Percentiles rank a stretch among this genome's conserved stretches.
Conservation (phyloP, 768 basidiomycete genomes). For the Podaxis sp. region DNA sequence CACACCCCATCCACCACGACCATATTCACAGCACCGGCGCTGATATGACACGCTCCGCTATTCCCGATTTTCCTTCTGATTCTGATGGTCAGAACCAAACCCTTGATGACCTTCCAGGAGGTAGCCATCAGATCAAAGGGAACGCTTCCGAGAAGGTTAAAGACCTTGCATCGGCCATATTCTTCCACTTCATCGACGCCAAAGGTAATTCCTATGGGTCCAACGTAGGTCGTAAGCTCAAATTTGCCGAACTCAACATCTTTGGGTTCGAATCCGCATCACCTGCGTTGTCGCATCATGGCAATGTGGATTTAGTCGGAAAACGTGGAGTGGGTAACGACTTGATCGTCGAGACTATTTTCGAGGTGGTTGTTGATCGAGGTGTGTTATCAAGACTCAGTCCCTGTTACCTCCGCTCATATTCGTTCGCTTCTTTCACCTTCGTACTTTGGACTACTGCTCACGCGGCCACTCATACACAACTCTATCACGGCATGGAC, state of each 20-base stretch:
- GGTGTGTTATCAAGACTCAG: constrained; percentile 23
- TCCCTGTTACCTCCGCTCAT: not conserved
- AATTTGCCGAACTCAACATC: constrained; percentile 36
- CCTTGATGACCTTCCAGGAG: not conserved
- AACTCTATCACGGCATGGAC: not conserved
- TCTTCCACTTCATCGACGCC: constrained; percentile 38
- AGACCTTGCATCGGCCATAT: constrained; percentile 29
- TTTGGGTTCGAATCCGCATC: constrained; percentile 18
- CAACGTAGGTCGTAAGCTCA: constrained; percentile 37
- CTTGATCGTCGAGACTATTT: constrained; percentile 32
- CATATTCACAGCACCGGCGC: not conserved
- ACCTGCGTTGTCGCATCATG: not conserved
- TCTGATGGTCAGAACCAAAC: not conserved
- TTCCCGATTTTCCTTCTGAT: not conserved
- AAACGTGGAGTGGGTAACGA: constrained; percentile 9
- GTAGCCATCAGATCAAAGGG: constrained; percentile 35
- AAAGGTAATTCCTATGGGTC: constrained; percentile 36
- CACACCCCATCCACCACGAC: not conserved
- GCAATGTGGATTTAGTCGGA: not conserved
- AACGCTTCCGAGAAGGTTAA: constrained; percentile 42
- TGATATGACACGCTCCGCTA: not conserved
- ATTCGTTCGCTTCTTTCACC: not conserved
- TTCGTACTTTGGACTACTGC: not conserved
- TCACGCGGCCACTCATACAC: not conserved
- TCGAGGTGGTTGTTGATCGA: constrained; percentile 39